Evolutionary conservation across 805 yeast species (phyloP), one percentile per base, ranked within the genome.

Genomic region (Candida boidinii): DNA sequence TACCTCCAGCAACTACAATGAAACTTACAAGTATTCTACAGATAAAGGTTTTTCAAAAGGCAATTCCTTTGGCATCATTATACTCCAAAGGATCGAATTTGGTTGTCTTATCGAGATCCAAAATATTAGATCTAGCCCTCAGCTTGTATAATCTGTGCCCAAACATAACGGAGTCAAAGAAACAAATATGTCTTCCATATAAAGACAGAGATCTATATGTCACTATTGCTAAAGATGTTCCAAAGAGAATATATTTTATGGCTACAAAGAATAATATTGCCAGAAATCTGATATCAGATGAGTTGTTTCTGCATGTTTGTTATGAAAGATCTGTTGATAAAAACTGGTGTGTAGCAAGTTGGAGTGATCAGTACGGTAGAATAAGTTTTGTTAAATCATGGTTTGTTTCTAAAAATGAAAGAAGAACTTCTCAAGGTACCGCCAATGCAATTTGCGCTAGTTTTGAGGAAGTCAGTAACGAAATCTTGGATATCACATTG

Each of bases 321-420:
- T 90, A 88, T 46, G 85, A 86, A 20, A 55, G 94, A 33, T 80
- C 95, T 0, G 63, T 72, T 4, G 95, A 88, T 52, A 76, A 76
- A 39, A 75, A 73, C 34, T 90, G 96, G 95, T 66, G 86, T 28
- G 74, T 78, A 16, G 94, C 85, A 0, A 79, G 94, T 1, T 86
- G 96, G 94, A 68, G 92, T 0, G 95, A 90, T 48, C 90, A 88
- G 30, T 68, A 70, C 51, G 95, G 95, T 0, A 62, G 64, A 4
- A 65, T 73, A 10, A 70, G 77, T 13, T 66, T 64, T 29, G 69
- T 78, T 0, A 78, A 74, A 42, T 68, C 86, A 1, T 82, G 90
- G 88, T 68, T 65, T 43, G 62, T 49, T 14, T 17, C 39, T 30
- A 45, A 41, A 42, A 52, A 37, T n/a, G n/a, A n/a, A n/a, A n/a